Base-by-base conservation (phyloP, 202 grass and related monocot species). In the Hordeum pubiflorum region DNA sequence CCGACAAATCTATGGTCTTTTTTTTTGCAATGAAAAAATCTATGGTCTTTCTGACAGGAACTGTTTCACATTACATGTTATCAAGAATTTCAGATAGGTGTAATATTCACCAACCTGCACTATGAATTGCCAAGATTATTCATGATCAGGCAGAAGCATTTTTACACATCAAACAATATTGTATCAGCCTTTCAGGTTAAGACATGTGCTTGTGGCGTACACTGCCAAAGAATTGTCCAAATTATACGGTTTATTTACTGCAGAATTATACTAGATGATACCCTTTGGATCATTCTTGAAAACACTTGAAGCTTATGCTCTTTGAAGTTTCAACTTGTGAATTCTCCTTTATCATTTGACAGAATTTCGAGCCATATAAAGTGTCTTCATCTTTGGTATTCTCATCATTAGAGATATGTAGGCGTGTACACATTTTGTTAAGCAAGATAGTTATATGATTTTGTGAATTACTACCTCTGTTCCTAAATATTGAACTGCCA, bases 241-340 rank as follows among this genome's bases (percentile, higher is more conserved):
- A 24, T 58, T 83, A 57, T 37, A 64, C 2, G 20, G 65, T 80
- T 67, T 76, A 58, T 48, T 55, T 52, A 59, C 27, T 79, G 14
- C 36, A 18, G 31, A 87, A 82, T 70, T 75, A 63, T 79, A n/a
- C n/a, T n/a, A 72, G 22, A 34, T 55, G 22, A 70, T 34, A 9
- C 59, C 67, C 3, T 84, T 88, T 84, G 75, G 29, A 79, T 7
- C 36, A 31, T 75, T 75, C 52, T 75, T 80, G 9, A 41, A 61
- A 20, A 63, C 13, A 76, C 54, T 54, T 68, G 32, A 36, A 75
- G 27, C 13, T 63, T 76, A 69, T 56, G 10, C 40, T 40, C 31
- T 75, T 65, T 70, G 24, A 75, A 44, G 14, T 84, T 69, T 76
- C 56, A 69, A 44, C 46, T 84, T 69, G 15, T 52, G 57, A 68